phyloP scores from a whole-genome alignment of 345 rosid species.

The Syzygium oleosum region DNA sequence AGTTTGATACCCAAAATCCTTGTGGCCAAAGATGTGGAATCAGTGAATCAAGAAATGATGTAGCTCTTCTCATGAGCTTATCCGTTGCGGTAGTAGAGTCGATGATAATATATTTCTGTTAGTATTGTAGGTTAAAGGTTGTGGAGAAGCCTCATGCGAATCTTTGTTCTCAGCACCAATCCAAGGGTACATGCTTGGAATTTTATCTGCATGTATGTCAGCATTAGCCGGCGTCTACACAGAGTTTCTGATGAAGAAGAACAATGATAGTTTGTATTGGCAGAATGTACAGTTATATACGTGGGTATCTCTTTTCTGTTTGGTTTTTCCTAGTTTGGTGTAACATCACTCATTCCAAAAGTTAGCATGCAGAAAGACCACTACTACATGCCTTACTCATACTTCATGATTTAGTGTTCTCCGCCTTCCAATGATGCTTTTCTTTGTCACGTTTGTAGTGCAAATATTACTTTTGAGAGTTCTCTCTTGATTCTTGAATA shows the following conservation, averaged over 20 bases:
- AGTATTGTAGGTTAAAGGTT: slow-evolving; percentile 64
- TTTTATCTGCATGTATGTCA: slow-evolving; percentile 84
- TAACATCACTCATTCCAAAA: neutral
- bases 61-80: neutral
- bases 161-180: slow-evolving; percentile 87
- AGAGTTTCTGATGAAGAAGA: slow-evolving; percentile 95
- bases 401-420: neutral
- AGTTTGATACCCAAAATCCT: neutral
- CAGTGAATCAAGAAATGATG: neutral
- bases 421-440: neutral
- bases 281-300: slow-evolving; percentile 88
- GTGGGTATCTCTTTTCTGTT: slow-evolving; percentile 56
- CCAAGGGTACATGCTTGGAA: slow-evolving; percentile 79
- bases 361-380: neutral
- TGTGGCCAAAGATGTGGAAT: neutral
- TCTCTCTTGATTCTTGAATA: neutral
- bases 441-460: neutral
- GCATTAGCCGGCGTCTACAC: slow-evolving; percentile 95
- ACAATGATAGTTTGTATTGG: slow-evolving; percentile 89
- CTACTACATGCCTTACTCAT: neutral
- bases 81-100: neutral
- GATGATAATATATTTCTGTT: neutral
- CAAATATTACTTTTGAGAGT: neutral
- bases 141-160: slow-evolving; percentile 80
- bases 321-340: neutral